phyloP scores from a whole-genome alignment of 768 basidiomycete species.

The Leccinum disarticulatum region DNA sequence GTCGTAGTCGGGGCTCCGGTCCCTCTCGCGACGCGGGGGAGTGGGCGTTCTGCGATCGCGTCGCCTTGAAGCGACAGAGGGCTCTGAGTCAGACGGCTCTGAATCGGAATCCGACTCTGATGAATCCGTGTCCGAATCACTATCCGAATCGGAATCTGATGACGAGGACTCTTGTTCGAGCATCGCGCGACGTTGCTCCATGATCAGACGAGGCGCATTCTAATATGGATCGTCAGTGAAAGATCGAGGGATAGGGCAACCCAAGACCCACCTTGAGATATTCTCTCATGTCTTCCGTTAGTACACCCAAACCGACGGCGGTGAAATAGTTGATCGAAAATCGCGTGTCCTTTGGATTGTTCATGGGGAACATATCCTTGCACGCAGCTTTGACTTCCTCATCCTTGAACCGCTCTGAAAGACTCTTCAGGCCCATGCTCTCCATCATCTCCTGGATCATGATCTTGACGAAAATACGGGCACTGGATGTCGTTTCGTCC shows the following conservation, averaged over 20 bases:
- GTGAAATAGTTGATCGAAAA: slow-evolving; percentile 99
- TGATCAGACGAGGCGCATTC: slow-evolving; percentile 91
- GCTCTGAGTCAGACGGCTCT: slow-evolving; percentile 37
- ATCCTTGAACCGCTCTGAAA: slow-evolving; percentile 91
- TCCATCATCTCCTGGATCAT: slow-evolving; percentile 95
- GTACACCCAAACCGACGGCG: slow-evolving; percentile 81
- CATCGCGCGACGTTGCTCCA: slow-evolving; percentile 91
- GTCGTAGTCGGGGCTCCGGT: slow-evolving; percentile 22
- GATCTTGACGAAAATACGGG: slow-evolving; percentile 97
- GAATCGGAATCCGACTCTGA: slow-evolving; percentile 43
- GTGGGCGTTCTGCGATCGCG: slow-evolving; percentile 32
- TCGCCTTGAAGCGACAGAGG: slow-evolving; percentile 35
- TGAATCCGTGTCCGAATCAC: slow-evolving; percentile 30
- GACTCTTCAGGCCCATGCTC: slow-evolving; percentile 81
- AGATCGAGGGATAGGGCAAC: background rate
- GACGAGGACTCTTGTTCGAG: slow-evolving; percentile 64
- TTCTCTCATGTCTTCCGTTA: slow-evolving; percentile 97
- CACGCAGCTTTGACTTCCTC: slow-evolving; percentile 74
- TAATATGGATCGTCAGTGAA: slow-evolving; percentile 30
- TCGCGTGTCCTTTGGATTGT: slow-evolving; percentile 94
- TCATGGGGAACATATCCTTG: slow-evolving; percentile 89
- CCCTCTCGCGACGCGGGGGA: slow-evolving; percentile 32
- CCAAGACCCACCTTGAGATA: slow-evolving; percentile 74
- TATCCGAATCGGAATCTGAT: slow-evolving; percentile 39
- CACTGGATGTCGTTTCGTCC: slow-evolving; percentile 94